Percentiles rank a stretch among this genome's conserved stretches.
These are phyloP conservation scores for Cladosporium sp. DNA, from an alignment of 2,329 filamentous ascomycete genomes.

Conservation along the genomic window DNA sequence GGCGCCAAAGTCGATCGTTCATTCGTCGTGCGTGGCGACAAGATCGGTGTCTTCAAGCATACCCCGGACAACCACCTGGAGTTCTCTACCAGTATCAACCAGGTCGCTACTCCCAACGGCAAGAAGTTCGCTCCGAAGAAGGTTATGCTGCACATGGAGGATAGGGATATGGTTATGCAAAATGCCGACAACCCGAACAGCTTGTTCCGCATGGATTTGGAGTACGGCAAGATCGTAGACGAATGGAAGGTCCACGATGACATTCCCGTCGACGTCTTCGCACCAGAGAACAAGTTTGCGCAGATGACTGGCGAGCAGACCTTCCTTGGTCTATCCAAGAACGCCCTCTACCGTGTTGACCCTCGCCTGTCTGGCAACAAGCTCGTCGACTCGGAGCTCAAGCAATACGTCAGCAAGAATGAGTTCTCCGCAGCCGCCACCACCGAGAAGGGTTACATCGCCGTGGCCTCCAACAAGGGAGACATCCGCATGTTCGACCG, in stretches of 20 bases:
- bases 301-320: slow-evolving; percentile 96
- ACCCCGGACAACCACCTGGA: slow-evolving; percentile 87
- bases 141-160: slow-evolving; percentile 91
- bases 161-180: slow-evolving; percentile 85
- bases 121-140: slow-evolving; percentile 91
- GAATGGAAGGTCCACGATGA: slow-evolving; percentile 99
- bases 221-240: slow-evolving; percentile 96
- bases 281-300: slow-evolving; percentile 93
- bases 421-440: slow-evolving; percentile 93
- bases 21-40: slow-evolving; percentile 93
- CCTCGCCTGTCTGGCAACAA: slow-evolving; percentile 87
- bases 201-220: slow-evolving; percentile 94
- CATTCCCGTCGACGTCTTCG: slow-evolving; percentile 87
- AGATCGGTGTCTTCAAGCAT: slow-evolving; percentile 99
- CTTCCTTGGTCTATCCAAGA: slow-evolving; percentile 88
- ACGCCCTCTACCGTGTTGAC: slow-evolving; percentile 90
- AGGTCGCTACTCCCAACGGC: slow-evolving; percentile 83
- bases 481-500: slow-evolving; percentile 96
- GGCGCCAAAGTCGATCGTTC: slow-evolving; percentile 97
- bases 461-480: slow-evolving; percentile 95
- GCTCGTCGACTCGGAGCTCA: slow-evolving; percentile 85
- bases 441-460: slow-evolving; percentile 94
- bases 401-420: slow-evolving; percentile 96
- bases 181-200: slow-evolving; percentile 80
- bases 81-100: slow-evolving; percentile 96